Base-by-base conservation (phyloP, 2,329 filamentous ascomycete species). In the Ophiocordyceps robertsii region DNA sequence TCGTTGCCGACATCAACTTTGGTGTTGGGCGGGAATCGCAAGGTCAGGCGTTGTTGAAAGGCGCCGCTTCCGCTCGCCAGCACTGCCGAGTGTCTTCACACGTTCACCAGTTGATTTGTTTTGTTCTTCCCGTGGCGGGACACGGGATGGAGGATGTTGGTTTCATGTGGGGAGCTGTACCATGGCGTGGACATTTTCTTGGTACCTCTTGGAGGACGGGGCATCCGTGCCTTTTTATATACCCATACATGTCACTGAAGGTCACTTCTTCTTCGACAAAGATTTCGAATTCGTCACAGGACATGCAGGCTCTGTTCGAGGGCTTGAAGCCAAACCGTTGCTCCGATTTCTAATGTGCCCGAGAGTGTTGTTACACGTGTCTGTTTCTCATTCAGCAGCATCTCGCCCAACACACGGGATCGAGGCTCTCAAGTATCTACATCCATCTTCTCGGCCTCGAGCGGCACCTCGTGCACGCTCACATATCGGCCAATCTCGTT, bases 401-500 rank as follows among this genome's bases (percentile, higher is more conserved):
- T 14, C 19, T 19, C 17, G 27, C 27, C 13, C 12, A 16, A 24
- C 19, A 27, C 27, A 21, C 16, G 19, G 24, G 19, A 24, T 13
- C 13, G 17, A 4, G 9, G 36, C 10, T 14, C 36, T 46, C 52
- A 82, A 56, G 70, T 65, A 59, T 83, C 79, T 38, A 83, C 68
- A 53, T 84, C 79, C 80, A 84, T 84, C 58, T 68, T 70, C 59
- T 84, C 80, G 40, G 75, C 75, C 48, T 82, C 78, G 43, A 79
- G 74, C 43, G 81, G 75, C 55, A 95, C 65, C 61, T 96, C 89
- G 55, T 94, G 81, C 45, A 98, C 84, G 29, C 83, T 93, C 45
- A 96, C 82, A 64, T 92, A 96, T 63, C 93, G 90, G 62, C 84
- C 84, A 56, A 98, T 83, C 56, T 98, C 87, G 63, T 90, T 84